Evolutionary conservation across 768 basidiomycete genomes (phyloP).

Genomic region (Rhizopogon rudus): DNA sequence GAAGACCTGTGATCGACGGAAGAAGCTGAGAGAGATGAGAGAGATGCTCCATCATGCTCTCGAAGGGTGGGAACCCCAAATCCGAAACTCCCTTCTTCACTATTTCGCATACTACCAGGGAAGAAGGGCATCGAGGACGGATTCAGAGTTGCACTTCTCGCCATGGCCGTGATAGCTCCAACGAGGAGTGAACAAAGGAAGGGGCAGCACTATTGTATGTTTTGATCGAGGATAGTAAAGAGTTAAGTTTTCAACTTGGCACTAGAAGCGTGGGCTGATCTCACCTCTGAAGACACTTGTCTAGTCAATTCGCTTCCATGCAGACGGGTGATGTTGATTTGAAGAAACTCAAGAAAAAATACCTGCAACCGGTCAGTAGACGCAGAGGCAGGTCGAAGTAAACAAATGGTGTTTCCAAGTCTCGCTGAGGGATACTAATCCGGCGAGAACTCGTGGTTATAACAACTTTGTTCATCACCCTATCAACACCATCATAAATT

Average conservation of each 20-base stretch:
- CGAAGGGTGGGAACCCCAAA: slow-evolving; percentile 44
- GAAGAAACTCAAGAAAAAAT: not conserved
- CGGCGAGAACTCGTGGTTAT: no score
- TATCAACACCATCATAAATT: no score
- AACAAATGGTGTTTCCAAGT: slow-evolving; percentile 12
- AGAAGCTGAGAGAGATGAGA: slow-evolving; percentile 55
- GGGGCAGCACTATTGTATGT: slow-evolving; percentile 9
- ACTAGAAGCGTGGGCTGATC: slow-evolving; percentile 7
- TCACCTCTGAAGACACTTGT: slow-evolving; percentile 13
- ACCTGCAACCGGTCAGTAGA: slow-evolving; percentile 1
- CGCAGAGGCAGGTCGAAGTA: slow-evolving; percentile 7
- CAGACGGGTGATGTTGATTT: slow-evolving; percentile 8
- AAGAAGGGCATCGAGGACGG: slow-evolving; percentile 84
- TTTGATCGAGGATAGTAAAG: no score
- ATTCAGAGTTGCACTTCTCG: slow-evolving; percentile 73
- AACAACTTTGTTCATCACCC: no score
- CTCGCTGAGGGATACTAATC: no score
- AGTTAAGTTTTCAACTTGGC: not conserved
- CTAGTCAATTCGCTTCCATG: slow-evolving; percentile 24
- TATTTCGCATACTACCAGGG: slow-evolving; percentile 54
- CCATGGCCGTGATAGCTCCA: slow-evolving; percentile 42
- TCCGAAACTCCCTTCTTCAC: slow-evolving; percentile 50
- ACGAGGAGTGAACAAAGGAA: slow-evolving; percentile 15
- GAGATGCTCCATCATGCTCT: slow-evolving; percentile 39
- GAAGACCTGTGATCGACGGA: slow-evolving; percentile 68